These are phyloP conservation scores for Stemphylium vesicarium DNA, from an alignment of 2,329 filamentous ascomycete genomes.

Conservation along the genomic window DNA sequence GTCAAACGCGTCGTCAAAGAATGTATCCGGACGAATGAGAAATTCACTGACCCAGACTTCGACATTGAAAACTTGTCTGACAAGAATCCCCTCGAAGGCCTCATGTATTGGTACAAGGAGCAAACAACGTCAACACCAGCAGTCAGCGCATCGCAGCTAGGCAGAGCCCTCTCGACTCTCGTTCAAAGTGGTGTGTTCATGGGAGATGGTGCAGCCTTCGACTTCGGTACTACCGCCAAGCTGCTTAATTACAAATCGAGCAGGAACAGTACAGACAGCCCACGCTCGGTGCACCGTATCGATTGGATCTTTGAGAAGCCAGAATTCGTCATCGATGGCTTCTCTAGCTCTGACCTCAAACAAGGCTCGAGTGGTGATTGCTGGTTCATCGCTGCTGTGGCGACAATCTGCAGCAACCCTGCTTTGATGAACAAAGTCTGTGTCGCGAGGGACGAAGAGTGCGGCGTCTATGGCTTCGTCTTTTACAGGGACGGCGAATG, in stretches of 20 bases:
- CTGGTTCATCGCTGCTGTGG: conserved; percentile 83
- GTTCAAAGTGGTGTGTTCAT: conserved; percentile 28
- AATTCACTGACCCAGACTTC: conserved; percentile 83
- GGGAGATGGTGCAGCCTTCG: conserved; percentile 24
- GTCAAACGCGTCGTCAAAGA: conserved; percentile 63
- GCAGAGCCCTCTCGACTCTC: conserved; percentile 35
- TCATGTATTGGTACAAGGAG: conserved; percentile 51
- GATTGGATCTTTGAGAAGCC: conserved; percentile 79
- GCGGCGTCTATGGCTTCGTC: conserved; percentile 85
- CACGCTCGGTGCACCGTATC: conserved; percentile 39
- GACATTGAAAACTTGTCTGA: conserved; percentile 76
- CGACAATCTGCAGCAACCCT: conserved; percentile 74
- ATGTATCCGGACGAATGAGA: conserved; percentile 79
- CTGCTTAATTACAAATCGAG: conserved; percentile 53
- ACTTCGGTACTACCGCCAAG: conserved; percentile 63
- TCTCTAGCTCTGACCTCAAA: conserved; percentile 76
- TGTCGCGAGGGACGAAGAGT: conserved; percentile 72
- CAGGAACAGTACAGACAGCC: conserved; percentile 20
- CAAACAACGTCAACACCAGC: conserved; percentile 57
- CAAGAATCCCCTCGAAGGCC: conserved; percentile 40
- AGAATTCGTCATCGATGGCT: conserved; percentile 77
- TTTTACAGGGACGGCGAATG: conserved; percentile 72
- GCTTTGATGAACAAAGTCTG: conserved; percentile 75
- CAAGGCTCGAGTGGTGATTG: conserved; percentile 82
- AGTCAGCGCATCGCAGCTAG: conserved; percentile 22